Base-by-base conservation (phyloP, 495 filamentous ascomycete genomes). In the Trichoderma erinaceum region DNA sequence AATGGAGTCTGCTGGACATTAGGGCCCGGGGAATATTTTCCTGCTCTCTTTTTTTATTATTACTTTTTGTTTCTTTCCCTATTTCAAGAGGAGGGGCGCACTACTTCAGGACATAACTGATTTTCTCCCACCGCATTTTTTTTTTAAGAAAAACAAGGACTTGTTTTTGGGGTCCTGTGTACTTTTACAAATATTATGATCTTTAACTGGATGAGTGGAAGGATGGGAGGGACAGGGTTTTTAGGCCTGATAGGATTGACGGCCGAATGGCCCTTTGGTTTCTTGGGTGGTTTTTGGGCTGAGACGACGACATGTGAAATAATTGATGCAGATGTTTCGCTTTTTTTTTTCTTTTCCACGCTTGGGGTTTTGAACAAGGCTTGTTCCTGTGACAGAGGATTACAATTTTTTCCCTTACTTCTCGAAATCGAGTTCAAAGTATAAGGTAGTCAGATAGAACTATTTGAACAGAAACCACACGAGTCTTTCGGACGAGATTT, bases 1-100 rank as follows among this genome's bases (percentile, higher is more conserved):
- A 44, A 65, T 27, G 66, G 50, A 68, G 66, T 43, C 52, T 63
- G 52, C 50, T 68, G 23, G 66, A 52, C 63, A 43, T 29, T 43
- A 65, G 32, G 52, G 35, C 58, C 41, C 56, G 66, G n/a, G 23
- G 29, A 52, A 65, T 68, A 50, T 35, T 67, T 25, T 41, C 35
- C 41, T 69, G 27, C 21, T 63, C 23, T 12, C 5, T 38, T 38
- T 38, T 66, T 67, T 44, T 38, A n/a, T 38, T 38, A 7, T 38
- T 10, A 38, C 52, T 35, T 67, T 25, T 58, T 69, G 27, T 32
- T 63, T 41, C 6, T 66, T 67, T 44, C 25, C 29, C 29, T 69
- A n/a, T 69, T 23, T 41, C 61, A 66, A 69, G 23, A 69, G 67
- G 67, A 68, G 44, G 50, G 66, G 66, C 56, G 56, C 16, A 61